These are phyloP conservation scores for Sphagnum magellanicum DNA, from an alignment of 228 moss, liverwort and hornwort species.

Conservation along the genomic window DNA sequence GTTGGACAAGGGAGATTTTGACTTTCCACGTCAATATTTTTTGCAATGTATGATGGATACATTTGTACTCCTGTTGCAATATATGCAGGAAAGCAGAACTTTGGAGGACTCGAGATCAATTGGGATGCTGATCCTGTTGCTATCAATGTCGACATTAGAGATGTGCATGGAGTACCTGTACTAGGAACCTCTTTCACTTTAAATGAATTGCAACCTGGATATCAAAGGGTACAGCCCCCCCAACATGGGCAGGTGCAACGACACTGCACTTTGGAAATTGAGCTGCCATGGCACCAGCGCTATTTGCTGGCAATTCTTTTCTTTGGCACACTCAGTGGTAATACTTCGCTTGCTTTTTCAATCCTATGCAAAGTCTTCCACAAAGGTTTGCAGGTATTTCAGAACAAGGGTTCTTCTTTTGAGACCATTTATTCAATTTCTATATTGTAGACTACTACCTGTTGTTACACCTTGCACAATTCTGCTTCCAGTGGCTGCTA, in stretches of 20 bases:
- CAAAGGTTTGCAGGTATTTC: neutral
- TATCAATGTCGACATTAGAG: constrained; percentile 46
- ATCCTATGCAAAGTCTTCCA: neutral
- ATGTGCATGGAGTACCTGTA: constrained; percentile 47
- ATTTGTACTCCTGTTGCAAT: too few relatives aligned
- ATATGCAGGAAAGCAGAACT: constrained; percentile 57
- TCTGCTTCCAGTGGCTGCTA: neutral
- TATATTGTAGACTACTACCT: too few relatives aligned
- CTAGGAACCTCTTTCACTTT: constrained; percentile 50
- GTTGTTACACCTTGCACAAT: neutral
- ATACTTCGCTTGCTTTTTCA: neutral
- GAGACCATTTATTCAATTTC: too few relatives aligned
- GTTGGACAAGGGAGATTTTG: too few relatives aligned
- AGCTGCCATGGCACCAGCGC: constrained; percentile 65
- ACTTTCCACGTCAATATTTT: too few relatives aligned
- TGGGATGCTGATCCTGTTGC: constrained; percentile 71
- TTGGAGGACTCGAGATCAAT: constrained; percentile 72
- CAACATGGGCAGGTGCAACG: constrained; percentile 28
- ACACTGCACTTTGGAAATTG: constrained; percentile 69
- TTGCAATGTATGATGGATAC: too few relatives aligned
- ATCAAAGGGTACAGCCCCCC: constrained; percentile 18
- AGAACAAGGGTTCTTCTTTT: neutral
- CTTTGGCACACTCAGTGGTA: constrained; percentile 30
- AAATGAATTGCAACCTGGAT: constrained; percentile 64
- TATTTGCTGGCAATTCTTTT: constrained; percentile 56